phyloP scores from a whole-genome alignment of 345 rosid species.

The Odontarrhena argentea region DNA sequence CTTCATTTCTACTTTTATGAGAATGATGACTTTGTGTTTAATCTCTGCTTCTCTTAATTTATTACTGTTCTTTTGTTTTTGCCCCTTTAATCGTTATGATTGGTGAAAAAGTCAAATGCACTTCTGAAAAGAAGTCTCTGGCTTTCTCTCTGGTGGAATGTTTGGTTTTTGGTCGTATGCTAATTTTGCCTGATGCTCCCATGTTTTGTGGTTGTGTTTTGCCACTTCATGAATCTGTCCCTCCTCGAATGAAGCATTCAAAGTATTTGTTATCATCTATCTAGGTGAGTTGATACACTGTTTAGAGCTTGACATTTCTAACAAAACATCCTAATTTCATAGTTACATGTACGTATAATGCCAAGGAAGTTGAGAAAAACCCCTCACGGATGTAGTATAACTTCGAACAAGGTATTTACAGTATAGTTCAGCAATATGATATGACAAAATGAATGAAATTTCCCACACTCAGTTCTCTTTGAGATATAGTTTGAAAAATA shows the following conservation, averaged over 20 bases:
- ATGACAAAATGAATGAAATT: neutral
- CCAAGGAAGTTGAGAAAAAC: neutral
- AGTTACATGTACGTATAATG: neutral
- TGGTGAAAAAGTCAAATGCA: neutral
- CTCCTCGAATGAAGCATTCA: conserved; percentile 1
- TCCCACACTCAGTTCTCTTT: neutral
- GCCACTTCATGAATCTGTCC: conserved; percentile 11
- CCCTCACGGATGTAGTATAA: neutral
- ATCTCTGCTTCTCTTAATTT: too few species aligned
- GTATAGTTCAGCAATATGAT: neutral
- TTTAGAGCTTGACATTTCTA: neutral
- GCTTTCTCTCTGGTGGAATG: neutral
- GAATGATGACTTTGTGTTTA: neutral
- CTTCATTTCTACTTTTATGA: conserved; percentile 14
- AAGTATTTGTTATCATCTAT: neutral
- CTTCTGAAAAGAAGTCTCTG: neutral
- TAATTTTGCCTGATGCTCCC: neutral
- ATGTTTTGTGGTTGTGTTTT: neutral
- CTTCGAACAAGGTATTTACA: conserved; percentile 31
- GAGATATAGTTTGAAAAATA: neutral
- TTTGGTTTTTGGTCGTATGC: neutral
- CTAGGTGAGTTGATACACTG: neutral
- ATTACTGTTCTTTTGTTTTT: neutral
- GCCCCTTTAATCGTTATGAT: neutral
- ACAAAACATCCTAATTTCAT: neutral